Percentiles rank a stretch among this genome's conserved stretches.
Evolutionary conservation across 169 alveolate genomes (phyloP).

Genomic region (Plasmodium gaboni): DNA sequence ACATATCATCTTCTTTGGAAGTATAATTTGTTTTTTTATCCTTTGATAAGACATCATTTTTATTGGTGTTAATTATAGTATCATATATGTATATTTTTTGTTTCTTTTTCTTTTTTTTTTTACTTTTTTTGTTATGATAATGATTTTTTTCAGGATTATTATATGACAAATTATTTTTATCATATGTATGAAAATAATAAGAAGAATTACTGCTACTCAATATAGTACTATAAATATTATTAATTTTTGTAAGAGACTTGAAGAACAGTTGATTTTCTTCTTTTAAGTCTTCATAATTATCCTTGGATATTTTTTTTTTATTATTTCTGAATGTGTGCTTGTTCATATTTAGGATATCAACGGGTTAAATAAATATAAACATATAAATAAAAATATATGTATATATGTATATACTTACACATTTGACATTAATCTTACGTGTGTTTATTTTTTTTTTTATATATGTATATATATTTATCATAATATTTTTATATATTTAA

Average conservation of each 20-base stretch:
- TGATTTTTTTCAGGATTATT: not conserved
- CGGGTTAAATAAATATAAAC: too few species aligned
- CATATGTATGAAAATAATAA: not conserved
- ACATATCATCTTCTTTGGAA: not conserved
- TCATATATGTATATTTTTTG: not conserved
- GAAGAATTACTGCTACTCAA: not conserved
- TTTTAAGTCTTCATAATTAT: slow-evolving; percentile 10
- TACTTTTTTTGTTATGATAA: not conserved
- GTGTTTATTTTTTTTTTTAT: too few species aligned
- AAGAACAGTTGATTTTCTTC: not conserved
- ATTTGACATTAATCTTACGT: too few species aligned
- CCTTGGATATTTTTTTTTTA: slow-evolving; percentile 1
- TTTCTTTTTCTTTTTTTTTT: not conserved
- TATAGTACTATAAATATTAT: slow-evolving; percentile 8
- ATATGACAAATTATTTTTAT: not conserved
- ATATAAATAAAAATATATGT: too few species aligned
- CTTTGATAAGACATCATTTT: not conserved
- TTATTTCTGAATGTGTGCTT: too few species aligned
- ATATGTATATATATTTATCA: too few species aligned
- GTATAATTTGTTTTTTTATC: not conserved
- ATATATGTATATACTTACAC: too few species aligned
- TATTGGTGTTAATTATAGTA: too few species aligned
- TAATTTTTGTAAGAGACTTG: slow-evolving; percentile 2
- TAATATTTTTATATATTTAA: too few species aligned
- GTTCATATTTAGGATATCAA: too few species aligned